Conservation (phyloP, 129 eudicot genomes). For the Flaveria robusta region DNA sequence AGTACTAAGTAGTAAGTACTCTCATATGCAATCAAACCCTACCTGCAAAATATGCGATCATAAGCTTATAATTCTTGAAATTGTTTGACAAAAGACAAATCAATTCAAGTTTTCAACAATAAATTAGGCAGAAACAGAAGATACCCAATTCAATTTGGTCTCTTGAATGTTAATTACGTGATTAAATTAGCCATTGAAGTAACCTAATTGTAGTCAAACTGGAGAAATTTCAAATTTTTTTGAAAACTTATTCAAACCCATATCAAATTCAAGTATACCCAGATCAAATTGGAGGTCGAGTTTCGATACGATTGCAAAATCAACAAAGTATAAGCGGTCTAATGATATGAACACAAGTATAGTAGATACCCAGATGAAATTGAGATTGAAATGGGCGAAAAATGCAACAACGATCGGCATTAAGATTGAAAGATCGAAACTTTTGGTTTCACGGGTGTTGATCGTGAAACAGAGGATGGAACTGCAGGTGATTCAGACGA, state of each 20-base stretch:
- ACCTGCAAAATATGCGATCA: not conserved
- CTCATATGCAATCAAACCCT: too few species aligned
- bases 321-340: too few species aligned
- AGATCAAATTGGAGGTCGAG: not conserved
- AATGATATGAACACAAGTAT: too few species aligned
- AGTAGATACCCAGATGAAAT: not conserved
- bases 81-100: not conserved
- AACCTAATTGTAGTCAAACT: too few species aligned
- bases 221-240: too few species aligned
- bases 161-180: not conserved
- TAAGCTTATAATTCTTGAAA: not conserved
- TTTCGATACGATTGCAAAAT: not conserved
- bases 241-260: too few species aligned
- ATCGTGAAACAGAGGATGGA: too few species aligned
- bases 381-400: not conserved
- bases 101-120: not conserved
- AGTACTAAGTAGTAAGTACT: too few species aligned
- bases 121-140: constrained; percentile 8
- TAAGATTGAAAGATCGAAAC: not conserved
- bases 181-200: not conserved
- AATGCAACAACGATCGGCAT: not conserved
- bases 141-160: not conserved
- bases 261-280: too few species aligned
- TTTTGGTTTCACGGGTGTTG: too few species aligned
- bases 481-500: too few species aligned